Evolutionary conservation across 148 eudicot species (phyloP).

Genomic region (Rhododendron molle): DNA sequence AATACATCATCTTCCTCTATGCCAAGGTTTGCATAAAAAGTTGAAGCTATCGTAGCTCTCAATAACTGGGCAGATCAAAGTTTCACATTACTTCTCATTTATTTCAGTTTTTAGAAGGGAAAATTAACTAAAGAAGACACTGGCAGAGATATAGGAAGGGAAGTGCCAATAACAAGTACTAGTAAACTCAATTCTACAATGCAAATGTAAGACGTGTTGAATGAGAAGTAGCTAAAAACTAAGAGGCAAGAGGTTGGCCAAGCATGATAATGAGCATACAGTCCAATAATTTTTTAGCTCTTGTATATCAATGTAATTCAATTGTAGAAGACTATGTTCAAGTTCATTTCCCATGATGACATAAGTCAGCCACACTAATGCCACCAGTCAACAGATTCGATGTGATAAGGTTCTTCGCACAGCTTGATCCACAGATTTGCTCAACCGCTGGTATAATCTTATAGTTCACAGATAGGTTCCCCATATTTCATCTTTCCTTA

Average conservation of each 20-base stretch:
- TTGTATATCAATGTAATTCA: background rate
- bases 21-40: conserved; percentile 37
- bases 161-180: background rate
- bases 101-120: background rate
- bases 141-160: background rate
- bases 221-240: background rate
- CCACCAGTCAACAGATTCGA: background rate
- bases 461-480: background rate
- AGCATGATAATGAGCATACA: background rate
- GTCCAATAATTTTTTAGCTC: background rate
- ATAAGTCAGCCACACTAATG: background rate
- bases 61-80: conserved; percentile 39
- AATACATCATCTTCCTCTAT: conserved; percentile 55
- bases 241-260: too few species aligned
- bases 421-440: background rate
- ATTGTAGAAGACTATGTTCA: background rate
- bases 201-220: background rate
- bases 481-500: background rate
- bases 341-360: background rate
- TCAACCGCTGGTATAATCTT: background rate
- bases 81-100: background rate
- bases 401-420: background rate
- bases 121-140: background rate
- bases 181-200: background rate
- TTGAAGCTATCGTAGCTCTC: conserved; percentile 59